A percentile compares a stretch with the other conserved stretches of the same genome.
These are phyloP conservation scores for Suillus tomentosus DNA, from an alignment of 768 basidiomycete species.

Conservation along the genomic window DNA sequence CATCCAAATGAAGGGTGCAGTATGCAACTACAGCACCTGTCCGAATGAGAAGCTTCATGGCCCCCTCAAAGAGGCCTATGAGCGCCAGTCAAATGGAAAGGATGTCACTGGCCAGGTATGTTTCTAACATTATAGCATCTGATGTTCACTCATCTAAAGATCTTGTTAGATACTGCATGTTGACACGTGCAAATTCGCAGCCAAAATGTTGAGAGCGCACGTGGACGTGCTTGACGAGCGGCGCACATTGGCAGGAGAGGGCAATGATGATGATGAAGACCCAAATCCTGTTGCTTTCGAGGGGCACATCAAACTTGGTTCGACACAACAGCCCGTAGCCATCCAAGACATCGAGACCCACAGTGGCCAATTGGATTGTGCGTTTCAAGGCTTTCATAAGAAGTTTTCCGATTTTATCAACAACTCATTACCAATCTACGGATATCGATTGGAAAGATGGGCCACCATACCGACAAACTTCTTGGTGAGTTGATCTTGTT, in stretches of 20 bases:
- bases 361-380: too few species aligned
- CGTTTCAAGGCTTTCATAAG: too few species aligned
- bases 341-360: slow-evolving; percentile 2
- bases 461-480: neutral
- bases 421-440: slow-evolving; percentile 2
- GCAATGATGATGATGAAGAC: neutral
- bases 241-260: neutral
- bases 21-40: neutral
- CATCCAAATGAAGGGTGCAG: neutral
- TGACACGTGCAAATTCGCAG: neutral
- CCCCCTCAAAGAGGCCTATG: neutral
- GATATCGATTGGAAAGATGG: neutral
- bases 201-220: neutral
- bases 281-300: neutral
- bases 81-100: neutral
- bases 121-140: too few species aligned
- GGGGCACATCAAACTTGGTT: slow-evolving; percentile 7
- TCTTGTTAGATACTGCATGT: neutral
- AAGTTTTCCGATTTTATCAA: slow-evolving; percentile 3
- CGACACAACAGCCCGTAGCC: neutral
- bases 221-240: neutral
- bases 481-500: neutral
- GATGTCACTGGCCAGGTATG: neutral
- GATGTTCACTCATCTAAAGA: too few species aligned
- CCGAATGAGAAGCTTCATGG: neutral